Evolutionary conservation across 176 grass and related monocot genomes (phyloP).

Genomic region (Ampelocalamus luodianensis): DNA sequence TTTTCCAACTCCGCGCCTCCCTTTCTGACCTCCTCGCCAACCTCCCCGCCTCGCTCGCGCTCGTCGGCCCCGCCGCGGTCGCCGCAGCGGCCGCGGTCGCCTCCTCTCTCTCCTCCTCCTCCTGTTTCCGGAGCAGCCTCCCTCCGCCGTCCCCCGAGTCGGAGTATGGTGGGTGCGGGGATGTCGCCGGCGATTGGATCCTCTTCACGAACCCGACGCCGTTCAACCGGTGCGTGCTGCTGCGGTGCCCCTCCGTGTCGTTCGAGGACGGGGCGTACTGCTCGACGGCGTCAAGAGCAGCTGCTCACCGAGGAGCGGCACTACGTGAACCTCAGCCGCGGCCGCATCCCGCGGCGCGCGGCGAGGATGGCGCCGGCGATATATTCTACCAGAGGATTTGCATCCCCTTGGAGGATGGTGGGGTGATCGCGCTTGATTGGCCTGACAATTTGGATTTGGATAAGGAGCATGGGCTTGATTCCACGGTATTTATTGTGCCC

Average conservation of each 20-base stretch:
- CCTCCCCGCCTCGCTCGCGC: constrained; percentile 60
- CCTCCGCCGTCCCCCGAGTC: background rate
- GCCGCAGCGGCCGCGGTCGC: constrained; percentile 50
- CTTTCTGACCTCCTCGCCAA: constrained; percentile 54
- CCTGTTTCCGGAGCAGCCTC: constrained; percentile 27
- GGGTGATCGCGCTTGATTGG: constrained; percentile 87
- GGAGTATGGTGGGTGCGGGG: background rate
- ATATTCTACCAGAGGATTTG: constrained; percentile 78
- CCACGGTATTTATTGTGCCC: constrained; percentile 70
- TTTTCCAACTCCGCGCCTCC: constrained; percentile 51
- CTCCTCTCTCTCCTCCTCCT: constrained; percentile 38
- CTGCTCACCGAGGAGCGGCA: constrained; percentile 73
- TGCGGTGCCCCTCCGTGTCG: constrained; percentile 87
- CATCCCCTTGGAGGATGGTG: constrained; percentile 70
- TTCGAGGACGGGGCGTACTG: constrained; percentile 79
- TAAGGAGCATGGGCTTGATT: constrained; percentile 82
- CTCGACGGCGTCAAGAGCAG: constrained; percentile 73
- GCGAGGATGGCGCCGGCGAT: constrained; percentile 27
- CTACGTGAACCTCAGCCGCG: constrained; percentile 78
- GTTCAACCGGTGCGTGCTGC: constrained; percentile 84
- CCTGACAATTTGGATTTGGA: constrained; percentile 77
- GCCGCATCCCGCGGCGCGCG: constrained; percentile 40
- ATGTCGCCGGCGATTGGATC: constrained; percentile 75
- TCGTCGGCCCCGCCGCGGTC: constrained; percentile 56
- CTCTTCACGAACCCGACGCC: constrained; percentile 88